Conservation (phyloP, 225 moss, liverwort and hornwort genomes). For the Lunularia cruciata region DNA sequence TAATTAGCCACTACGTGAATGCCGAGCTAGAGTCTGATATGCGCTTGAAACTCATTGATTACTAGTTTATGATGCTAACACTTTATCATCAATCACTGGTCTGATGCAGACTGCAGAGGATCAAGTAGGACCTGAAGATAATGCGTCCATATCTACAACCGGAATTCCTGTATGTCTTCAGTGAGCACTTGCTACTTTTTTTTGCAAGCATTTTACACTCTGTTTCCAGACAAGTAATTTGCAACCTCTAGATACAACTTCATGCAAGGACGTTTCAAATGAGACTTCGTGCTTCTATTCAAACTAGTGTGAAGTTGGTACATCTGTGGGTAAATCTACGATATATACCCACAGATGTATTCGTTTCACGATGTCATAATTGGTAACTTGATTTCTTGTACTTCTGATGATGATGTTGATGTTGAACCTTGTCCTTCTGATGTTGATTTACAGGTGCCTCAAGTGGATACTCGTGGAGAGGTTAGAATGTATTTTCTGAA, state of each 20-base stretch:
- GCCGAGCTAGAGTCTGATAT: too few relatives aligned
- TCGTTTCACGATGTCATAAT: too few relatives aligned
- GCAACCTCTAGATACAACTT: background rate
- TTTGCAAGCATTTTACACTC: background rate
- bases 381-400: too few relatives aligned
- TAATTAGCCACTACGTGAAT: too few relatives aligned
- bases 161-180: background rate
- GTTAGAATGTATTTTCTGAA: slow-evolving; percentile 1
- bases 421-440: too few relatives aligned
- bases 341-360: too few relatives aligned
- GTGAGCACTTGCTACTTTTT: background rate
- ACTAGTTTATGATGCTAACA: too few relatives aligned
- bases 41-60: too few relatives aligned
- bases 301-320: background rate
- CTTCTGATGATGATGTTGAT: too few relatives aligned
- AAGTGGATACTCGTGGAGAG: slow-evolving; percentile 32
- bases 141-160: background rate
- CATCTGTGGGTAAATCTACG: too few relatives aligned
- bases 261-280: background rate
- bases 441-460: slow-evolving; percentile 14
- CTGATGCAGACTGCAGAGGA: background rate
- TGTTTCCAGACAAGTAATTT: background rate
- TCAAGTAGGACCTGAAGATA: background rate
- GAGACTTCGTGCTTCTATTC: background rate
- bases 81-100: too few relatives aligned